These are phyloP conservation scores for Kurtzmaniella natalensis DNA, from an alignment of 1,139 yeast species.

Conservation along the genomic window DNA sequence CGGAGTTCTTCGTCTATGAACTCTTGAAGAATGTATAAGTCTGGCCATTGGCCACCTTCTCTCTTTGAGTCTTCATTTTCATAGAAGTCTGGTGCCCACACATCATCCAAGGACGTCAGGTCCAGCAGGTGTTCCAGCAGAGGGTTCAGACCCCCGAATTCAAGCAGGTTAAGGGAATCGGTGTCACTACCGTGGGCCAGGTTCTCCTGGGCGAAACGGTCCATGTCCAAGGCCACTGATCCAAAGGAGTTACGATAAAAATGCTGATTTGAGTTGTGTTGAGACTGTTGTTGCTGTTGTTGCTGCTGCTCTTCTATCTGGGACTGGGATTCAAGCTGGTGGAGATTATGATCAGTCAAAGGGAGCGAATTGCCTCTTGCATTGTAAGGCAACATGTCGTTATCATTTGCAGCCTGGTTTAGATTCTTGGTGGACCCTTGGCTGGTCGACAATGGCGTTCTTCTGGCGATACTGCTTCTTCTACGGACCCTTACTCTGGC, in stretches of 20 bases:
- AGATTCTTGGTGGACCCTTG: background rate
- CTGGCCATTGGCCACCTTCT: constrained; percentile 65
- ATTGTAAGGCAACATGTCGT: too few species aligned
- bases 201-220: constrained; percentile 34
- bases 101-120: constrained; percentile 79
- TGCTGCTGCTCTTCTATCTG: background rate
- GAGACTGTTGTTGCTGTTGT: constrained; percentile 1
- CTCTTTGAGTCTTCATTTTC: constrained; percentile 17
- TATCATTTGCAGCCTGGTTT: background rate
- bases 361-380: constrained; percentile 1
- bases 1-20: constrained; percentile 67
- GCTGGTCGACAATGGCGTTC: constrained; percentile 8
- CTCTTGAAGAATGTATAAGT: constrained; percentile 66
- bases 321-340: background rate
- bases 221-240: constrained; percentile 37
- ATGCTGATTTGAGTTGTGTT: background rate
- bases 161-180: constrained; percentile 29
- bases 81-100: constrained; percentile 65
- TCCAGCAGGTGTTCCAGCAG: constrained; percentile 68
- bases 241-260: constrained; percentile 13
- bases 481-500: constrained; percentile 27
- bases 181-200: constrained; percentile 18
- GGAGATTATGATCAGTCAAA: constrained; percentile 5
- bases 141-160: constrained; percentile 62
- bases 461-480: constrained; percentile 7